Evolutionary conservation across 805 yeast genomes (phyloP), one percentile per base, ranked within the genome.

Genomic region (Naumovozyma baii): DNA sequence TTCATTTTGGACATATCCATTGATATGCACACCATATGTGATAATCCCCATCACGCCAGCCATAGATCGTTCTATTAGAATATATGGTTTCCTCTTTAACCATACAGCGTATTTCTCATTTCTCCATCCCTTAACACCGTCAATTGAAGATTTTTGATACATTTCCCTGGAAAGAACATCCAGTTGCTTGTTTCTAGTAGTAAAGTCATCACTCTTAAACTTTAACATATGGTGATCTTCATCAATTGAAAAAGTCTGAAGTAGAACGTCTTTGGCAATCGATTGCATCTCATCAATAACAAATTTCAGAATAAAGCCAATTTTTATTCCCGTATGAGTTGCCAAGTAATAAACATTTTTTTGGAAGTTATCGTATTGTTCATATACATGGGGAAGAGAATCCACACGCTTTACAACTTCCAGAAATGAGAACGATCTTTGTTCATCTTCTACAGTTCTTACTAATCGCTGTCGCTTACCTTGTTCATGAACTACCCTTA

Each of bases 21-120:
- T 83, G 19, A 88, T 68, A 57, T 92, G 97, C 3, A 80, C 80
- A 1, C 98, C 98, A 58, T 86, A 87, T 43, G 94, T 85, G 1
- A 83, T 78, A 9, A 92, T 81, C 0, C 98, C 98, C 32, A 90
- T 55, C 12, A 86, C 60, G 1, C 84, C 82, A 12, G 94, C 75
- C 41, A 85, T 75, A 0, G 96, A 80, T 32, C 98, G 68, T 58
- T 92, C 98, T 3, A 86, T 61, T 4, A 68, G 63, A 48, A 86
- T 61, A 52, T 90, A 92, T 0, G 82, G 81, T 1, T 41, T 46
- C 14, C 66, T 63, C 0, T 65, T 43, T 40, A 72, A 69, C 60
- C 80, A 85, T 4, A 88, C 76, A 0, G 80, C 69, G 59, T 86
- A 92, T 29, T 74, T 67, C 61, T 92, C 98, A 56, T 82, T 62